Percentiles rank a stretch among this genome's conserved stretches.
Conservation (phyloP, 352 stramenopile genomes). For the Phytophthora macrochlamydospora region DNA sequence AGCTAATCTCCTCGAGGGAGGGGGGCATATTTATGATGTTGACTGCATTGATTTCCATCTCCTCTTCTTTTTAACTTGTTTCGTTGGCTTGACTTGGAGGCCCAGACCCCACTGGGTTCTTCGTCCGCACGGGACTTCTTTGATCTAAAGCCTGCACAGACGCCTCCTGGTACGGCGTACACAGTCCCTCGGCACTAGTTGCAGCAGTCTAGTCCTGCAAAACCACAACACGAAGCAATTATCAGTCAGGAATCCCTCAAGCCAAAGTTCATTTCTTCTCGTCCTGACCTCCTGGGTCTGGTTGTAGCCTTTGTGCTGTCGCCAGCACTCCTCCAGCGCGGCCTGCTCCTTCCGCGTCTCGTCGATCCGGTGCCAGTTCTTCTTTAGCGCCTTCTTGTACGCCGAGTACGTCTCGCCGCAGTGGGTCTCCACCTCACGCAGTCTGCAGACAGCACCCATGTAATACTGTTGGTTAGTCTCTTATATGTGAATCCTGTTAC, state of each 20-base stretch:
- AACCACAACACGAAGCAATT: background rate
- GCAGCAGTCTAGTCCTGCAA: conserved; percentile 25
- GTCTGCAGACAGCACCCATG: conserved; percentile 35
- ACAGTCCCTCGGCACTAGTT: conserved; percentile 6
- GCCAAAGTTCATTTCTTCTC: background rate
- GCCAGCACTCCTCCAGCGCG: conserved; percentile 87
- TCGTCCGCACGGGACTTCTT: conserved; percentile 18
- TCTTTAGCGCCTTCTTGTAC: conserved; percentile 90
- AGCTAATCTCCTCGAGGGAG: background rate
- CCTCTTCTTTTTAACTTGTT: conserved; percentile 20
- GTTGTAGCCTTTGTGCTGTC: conserved; percentile 73
- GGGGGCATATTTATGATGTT: conserved; percentile 15
- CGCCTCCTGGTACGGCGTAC: conserved; percentile 4
- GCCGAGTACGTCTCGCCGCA: conserved; percentile 86
- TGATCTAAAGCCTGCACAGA: conserved; percentile 30
- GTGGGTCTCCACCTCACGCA: conserved; percentile 79
- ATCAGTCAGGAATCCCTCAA: background rate
- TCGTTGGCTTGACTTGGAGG: conserved; percentile 8
- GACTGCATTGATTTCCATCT: conserved; percentile 37
- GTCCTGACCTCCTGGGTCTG: conserved; percentile 14
- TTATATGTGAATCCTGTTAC: too few relatives aligned
- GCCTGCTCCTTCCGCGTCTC: conserved; percentile 85
- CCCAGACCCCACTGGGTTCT: conserved; percentile 1
- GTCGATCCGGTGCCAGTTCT: conserved; percentile 90
- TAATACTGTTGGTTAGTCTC: background rate